These are phyloP conservation scores for Suillus spraguei DNA, from an alignment of 768 basidiomycete genomes.

Conservation along the genomic window DNA sequence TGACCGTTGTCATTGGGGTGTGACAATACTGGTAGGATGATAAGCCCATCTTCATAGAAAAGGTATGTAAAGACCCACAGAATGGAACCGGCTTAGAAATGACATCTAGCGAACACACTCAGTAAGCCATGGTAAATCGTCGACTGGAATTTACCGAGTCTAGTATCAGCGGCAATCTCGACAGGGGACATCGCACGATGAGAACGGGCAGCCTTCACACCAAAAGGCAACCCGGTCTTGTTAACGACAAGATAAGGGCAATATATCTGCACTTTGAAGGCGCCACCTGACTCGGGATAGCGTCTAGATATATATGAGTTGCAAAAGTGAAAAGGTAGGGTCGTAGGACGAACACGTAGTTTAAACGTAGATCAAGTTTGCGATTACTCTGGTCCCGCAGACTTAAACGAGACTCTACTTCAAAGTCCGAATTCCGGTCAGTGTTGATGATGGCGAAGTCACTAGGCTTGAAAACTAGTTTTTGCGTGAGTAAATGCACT, in stretches of 20 bases:
- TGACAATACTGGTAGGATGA: constrained; percentile 68
- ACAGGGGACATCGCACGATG: constrained; percentile 63
- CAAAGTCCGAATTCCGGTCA: constrained; percentile 88
- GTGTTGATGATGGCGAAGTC: constrained; percentile 98
- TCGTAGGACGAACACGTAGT: constrained; percentile 75
- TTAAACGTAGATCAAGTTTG: constrained; percentile 81
- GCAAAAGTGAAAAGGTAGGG: constrained; percentile 7
- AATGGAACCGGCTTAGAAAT: constrained; percentile 70
- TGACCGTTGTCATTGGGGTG: constrained; percentile 80
- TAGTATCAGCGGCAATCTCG: constrained; percentile 84
- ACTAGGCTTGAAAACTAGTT: constrained; percentile 83
- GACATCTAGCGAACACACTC: constrained; percentile 36
- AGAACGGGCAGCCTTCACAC: constrained; percentile 63
- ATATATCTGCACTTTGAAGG: constrained; percentile 95
- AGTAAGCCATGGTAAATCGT: constrained; percentile 10
- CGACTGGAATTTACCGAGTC: constrained; percentile 47
- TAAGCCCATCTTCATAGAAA: constrained; percentile 12
- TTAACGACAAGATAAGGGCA: constrained; percentile 89
- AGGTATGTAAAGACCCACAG: constrained; percentile 53
- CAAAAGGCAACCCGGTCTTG: constrained; percentile 88
- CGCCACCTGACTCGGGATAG: constrained; percentile 89
- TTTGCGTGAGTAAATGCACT: constrained; percentile 7
- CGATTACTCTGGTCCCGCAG: constrained; percentile 74
- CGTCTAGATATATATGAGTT: constrained; percentile 43
- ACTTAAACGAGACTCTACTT: constrained; percentile 70